Base-by-base conservation (phyloP, 1,139 yeast species). In the Suhomyces anneliseae region DNA sequence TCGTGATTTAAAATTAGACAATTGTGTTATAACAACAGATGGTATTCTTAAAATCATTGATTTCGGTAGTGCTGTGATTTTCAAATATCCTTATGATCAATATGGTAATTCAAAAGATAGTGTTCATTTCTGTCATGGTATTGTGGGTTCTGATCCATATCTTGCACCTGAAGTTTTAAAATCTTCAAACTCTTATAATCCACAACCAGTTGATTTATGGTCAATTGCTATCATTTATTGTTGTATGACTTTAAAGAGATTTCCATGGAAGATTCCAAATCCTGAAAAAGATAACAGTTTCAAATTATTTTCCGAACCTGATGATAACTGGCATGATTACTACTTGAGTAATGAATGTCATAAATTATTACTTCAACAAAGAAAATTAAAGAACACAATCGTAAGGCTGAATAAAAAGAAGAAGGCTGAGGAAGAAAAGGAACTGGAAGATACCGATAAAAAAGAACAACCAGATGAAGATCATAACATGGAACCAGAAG, bases 101-200 rank as follows among this genome's bases (percentile, higher is more conserved):
- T 64, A 65, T 49, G 73, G 74, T 12, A 65, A 65, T 48, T 58
- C 68, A n/a, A 70, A 71, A 51, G 83, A 81, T 44, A 81, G 79
- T 43, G 76, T 89, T 43, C 90, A 90, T 39, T 79, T 81, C 57
- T 92, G 97, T 43, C 92, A 87, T 55, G 99, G 99, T 7, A 86
- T 93, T 54, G 97, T 93, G 45, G 99, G 99, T 6, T 89, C 97
- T 8, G 99, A 95, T 68, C 99, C 99, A 5, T 93, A 93, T 62
- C 78, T 93, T 60, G 98, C 99, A 1, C 99, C 99, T 0, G 99
- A 93, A 66, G 97, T 92, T 14, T 78, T 95, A 55, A 79, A 78
- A 32, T 79, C 81, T 46, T 78, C 82, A 47, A 69, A 70, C 52
- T 80, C 85, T 32, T 93, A 92, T 62, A 95, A 92, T 62, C 97